These are phyloP conservation scores for Rhizopus stolonifer DNA, from an alignment of 371 early-diverging fungal species.

Conservation along the genomic window DNA sequence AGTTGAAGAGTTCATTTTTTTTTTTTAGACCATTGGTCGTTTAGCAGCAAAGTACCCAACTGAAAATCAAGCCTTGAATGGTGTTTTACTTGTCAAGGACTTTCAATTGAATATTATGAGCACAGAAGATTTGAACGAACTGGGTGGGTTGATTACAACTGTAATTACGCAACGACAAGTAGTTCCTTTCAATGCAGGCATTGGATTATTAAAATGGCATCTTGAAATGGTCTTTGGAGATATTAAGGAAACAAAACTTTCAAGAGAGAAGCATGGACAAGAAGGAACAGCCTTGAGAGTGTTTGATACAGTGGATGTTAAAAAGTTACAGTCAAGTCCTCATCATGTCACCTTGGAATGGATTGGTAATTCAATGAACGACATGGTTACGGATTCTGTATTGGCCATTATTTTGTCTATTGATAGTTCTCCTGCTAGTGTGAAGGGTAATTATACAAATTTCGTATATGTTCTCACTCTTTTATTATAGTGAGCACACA, in stretches of 20 bases:
- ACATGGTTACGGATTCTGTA: constrained; percentile 95
- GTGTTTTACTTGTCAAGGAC: constrained; percentile 88
- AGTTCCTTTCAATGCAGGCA: constrained; percentile 77
- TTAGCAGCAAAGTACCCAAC: constrained; percentile 74
- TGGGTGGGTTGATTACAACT: constrained; percentile 76
- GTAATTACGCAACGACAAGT: constrained; percentile 78
- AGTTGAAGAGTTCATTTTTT: neutral
- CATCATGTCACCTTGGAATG: constrained; percentile 83
- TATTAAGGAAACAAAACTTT: constrained; percentile 36
- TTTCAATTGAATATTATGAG: constrained; percentile 87
- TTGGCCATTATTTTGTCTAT: constrained; percentile 83
- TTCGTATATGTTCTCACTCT: neutral
- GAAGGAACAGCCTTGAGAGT: constrained; percentile 55
- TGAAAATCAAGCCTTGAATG: constrained; percentile 67
- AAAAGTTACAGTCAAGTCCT: constrained; percentile 43
- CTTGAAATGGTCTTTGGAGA: constrained; percentile 91
- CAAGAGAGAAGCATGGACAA: constrained; percentile 18
- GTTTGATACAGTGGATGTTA: constrained; percentile 81
- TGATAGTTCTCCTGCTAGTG: constrained; percentile 88
- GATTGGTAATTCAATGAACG: constrained; percentile 89
- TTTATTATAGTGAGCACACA: constrained; percentile 34
- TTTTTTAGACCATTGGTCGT: constrained; percentile 73
- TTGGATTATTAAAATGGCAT: constrained; percentile 83
- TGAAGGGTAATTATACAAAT: constrained; percentile 71
- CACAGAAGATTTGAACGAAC: constrained; percentile 74